Base-by-base conservation (phyloP, 2,329 filamentous ascomycete species). In the Fusarium albidum region DNA sequence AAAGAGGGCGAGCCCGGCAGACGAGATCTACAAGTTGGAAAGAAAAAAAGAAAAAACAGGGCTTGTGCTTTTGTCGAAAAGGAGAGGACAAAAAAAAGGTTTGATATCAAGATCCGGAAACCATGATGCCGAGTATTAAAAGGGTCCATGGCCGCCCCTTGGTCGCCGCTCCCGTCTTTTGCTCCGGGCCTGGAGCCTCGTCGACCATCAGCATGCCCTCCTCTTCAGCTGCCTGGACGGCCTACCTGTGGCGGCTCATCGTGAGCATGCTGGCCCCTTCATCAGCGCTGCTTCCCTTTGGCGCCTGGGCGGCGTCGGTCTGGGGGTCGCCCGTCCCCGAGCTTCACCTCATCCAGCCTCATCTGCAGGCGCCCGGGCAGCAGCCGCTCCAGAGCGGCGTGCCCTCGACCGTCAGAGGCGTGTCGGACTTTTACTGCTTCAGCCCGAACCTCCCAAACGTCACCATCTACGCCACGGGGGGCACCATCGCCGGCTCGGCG, bases 401-500 rank as follows among this genome's bases (percentile, higher is more conserved):
- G 5, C 45, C 51, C 2, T 43, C 41, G 40, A 52, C 52, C 18
- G 43, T 39, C 29, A 39, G 48, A n/a, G 27, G 37, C 18, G 51
- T 56, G 12, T 49, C 56, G 15, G 61, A 59, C 14, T 68, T 68
- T 55, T 57, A 65, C 54, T 68, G 65, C 52, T 48, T 66, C 61
- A 59, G 52, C 41, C 51, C 61, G 9, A 59, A 49, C 45, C 73
- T 83, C 1, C 81, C 81, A 9, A 84, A 83, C 61, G 72, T 85
- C 44, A 84, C 81, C 52, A 82, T 85, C 55, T 83, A 82, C 58
- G 79, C 78, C 6, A 83, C 79, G 6, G 83, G 83, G 13, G 84
- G 83, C 29, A 87, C 83, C 9, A 86, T 86, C 40, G 83, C 83
- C 12, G 81, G 81, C 3, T 75, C 77, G 52, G 79, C 77, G 1